Conservation (phyloP, 257 asterid genomes). For the Solanum piurae region DNA sequence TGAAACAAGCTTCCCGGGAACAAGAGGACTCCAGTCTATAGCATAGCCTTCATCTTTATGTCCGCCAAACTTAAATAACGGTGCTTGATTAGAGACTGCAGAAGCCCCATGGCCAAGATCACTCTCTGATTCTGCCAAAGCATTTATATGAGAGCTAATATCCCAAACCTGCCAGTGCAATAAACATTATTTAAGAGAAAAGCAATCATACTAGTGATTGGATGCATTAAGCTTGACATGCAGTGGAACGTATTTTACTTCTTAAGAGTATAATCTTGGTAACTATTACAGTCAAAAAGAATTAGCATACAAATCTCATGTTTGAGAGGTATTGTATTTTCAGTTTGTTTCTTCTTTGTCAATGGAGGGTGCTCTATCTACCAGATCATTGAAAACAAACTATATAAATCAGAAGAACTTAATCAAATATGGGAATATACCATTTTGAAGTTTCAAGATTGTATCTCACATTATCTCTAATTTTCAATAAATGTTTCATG, state of each 20-base stretch:
- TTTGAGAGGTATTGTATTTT: background rate
- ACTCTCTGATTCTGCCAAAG: conserved; percentile 52
- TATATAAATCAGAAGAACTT: background rate
- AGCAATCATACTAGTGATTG: background rate
- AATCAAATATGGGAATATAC: background rate
- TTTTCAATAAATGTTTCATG: background rate
- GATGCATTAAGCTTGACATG: background rate
- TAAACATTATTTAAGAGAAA: background rate
- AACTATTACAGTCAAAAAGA: background rate
- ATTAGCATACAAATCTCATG: background rate
- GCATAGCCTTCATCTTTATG: conserved; percentile 98
- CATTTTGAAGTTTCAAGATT: background rate
- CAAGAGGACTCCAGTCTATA: conserved; percentile 91
- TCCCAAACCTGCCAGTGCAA: conserved; percentile 75
- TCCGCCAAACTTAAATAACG: conserved; percentile 59
- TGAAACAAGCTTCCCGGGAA: conserved; percentile 80
- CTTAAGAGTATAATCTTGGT: background rate
- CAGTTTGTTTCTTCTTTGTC: background rate
- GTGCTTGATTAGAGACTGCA: conserved; percentile 45
- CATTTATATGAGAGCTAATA: conserved; percentile 63
- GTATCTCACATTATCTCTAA: background rate
- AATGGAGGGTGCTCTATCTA: background rate
- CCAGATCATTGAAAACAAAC: background rate
- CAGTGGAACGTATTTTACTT: background rate
- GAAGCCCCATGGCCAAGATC: conserved; percentile 36